A percentile compares a stretch with the other conserved stretches of the same genome.
These are phyloP conservation scores for Citrus mangshanensis DNA, from an alignment of 345 rosid genomes.

Conservation along the genomic window DNA sequence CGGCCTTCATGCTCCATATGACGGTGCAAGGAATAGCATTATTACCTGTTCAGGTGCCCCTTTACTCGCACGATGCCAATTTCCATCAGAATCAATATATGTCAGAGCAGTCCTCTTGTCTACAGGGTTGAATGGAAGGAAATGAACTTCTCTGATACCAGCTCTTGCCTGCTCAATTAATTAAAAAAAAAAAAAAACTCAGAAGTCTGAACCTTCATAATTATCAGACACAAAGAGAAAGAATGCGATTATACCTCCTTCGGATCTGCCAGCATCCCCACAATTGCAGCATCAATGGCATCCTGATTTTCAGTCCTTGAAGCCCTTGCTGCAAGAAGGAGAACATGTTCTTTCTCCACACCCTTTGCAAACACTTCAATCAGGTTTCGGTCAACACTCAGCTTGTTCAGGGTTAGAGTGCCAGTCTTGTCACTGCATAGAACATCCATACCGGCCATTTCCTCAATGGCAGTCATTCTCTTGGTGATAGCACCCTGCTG, in stretches of 20 bases:
- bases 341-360: slow-evolving; percentile 61
- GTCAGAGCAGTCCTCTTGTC: slow-evolving; percentile 95
- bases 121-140: slow-evolving; percentile 86
- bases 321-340: slow-evolving; percentile 88
- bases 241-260: slow-evolving; percentile 52
- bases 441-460: slow-evolving; percentile 97
- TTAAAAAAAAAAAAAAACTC: not conserved
- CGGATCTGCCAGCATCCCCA: slow-evolving; percentile 97
- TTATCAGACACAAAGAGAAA: not conserved
- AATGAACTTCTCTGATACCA: slow-evolving; percentile 73
- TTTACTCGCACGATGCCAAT: slow-evolving; percentile 84
- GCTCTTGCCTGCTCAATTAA: slow-evolving; percentile 61
- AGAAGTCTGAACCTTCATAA: not conserved
- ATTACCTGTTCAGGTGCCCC: slow-evolving; percentile 94
- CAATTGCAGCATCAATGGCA: slow-evolving; percentile 88
- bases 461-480: slow-evolving; percentile 97
- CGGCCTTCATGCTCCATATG: not conserved
- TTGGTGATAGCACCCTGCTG: slow-evolving; percentile 88
- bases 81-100: slow-evolving; percentile 67
- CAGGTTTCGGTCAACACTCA: slow-evolving; percentile 66
- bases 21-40: not conserved
- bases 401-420: slow-evolving; percentile 78
- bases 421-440: slow-evolving; percentile 95
- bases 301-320: slow-evolving; percentile 89
- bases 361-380: slow-evolving; percentile 77